Evolutionary conservation across 1,139 yeast species (phyloP).

Genomic region (Pichia sp.): DNA sequence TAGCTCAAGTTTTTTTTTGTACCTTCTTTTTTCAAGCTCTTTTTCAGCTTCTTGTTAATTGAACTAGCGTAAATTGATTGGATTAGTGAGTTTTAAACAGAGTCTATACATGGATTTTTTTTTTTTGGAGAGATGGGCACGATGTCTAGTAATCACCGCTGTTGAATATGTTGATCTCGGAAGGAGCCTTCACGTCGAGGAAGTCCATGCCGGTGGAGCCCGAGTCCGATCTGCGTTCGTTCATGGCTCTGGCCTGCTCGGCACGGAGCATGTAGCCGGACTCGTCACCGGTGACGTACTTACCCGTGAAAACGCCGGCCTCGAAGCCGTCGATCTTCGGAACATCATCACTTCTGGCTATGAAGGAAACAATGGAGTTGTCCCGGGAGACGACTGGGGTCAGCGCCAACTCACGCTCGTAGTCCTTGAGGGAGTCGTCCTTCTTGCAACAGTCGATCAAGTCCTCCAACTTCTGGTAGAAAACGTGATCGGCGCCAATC

Average conservation of each 20-base stretch:
- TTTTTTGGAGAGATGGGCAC: too few species aligned
- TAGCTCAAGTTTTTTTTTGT: too few species aligned
- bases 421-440: constrained; percentile 37
- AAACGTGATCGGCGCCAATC: constrained; percentile 90
- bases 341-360: constrained; percentile 21
- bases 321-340: constrained; percentile 61
- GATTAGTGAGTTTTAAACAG: neutral
- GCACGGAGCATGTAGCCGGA: constrained; percentile 75
- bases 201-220: constrained; percentile 34
- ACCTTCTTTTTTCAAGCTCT: too few species aligned
- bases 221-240: constrained; percentile 45
- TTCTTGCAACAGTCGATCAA: constrained; percentile 71
- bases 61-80: neutral
- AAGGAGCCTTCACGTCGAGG: constrained; percentile 78
- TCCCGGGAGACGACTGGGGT: constrained; percentile 32
- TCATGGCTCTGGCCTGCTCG: constrained; percentile 78
- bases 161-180: constrained; percentile 86
- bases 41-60: too few species aligned
- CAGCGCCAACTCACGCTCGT: constrained; percentile 32
- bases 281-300: constrained; percentile 88
- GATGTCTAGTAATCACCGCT: constrained; percentile 67
- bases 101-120: neutral
- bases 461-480: constrained; percentile 82
- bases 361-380: constrained; percentile 28
- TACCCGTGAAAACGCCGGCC: constrained; percentile 96